Evolutionary conservation across 257 asterid species (phyloP), one percentile per base, ranked within the genome.

Genomic region (Solanum neorickii): DNA sequence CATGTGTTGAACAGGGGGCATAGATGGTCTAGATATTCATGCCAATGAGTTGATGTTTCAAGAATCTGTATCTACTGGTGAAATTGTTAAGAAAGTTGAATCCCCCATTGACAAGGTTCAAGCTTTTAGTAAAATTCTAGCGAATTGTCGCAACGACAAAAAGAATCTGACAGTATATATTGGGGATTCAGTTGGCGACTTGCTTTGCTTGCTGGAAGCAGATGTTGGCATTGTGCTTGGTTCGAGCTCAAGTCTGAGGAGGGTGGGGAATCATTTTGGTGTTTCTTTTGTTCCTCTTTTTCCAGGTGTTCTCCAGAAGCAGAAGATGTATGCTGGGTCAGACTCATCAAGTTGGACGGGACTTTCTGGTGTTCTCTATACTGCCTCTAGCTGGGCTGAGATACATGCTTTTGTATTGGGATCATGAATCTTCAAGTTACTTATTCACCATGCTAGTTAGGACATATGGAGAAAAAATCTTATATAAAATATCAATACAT

Each of bases 131-230:
- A 88, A 87, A 35, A 93, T 96, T 92, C 42, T 92, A 74, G 80
- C 88, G 86, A 91, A 90, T 41, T 91, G 89, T 86, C 3, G 86
- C 89, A 94, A 91, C 44, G 93, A 93, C 78, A 74, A 68, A 83
- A 91, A 90, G 93, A 91, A 78, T 82, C 89, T 95, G 89, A 93
- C 94, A 1, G 91, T 95, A 15, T 97, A 96, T 82, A 93, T 97
- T 5, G 99, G 99, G 86, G 99, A 97, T 90, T 95, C 99, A 21
- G 95, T 97, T 83, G 98, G 98, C 70, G 99, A 97, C 93, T 90
- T 97, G 91, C 98, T 95, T 80, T 97, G 99, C 93, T 93, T 97
- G 93, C 96, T 97, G 12, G 89, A 94, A 92, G 99, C 99, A 72
- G 98, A 97, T 86, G 91, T 95, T 12, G 99, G 99, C 80, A 96